phyloP scores from a whole-genome alignment of 164 flowering plant species.

The Nymphaea colorata region DNA sequence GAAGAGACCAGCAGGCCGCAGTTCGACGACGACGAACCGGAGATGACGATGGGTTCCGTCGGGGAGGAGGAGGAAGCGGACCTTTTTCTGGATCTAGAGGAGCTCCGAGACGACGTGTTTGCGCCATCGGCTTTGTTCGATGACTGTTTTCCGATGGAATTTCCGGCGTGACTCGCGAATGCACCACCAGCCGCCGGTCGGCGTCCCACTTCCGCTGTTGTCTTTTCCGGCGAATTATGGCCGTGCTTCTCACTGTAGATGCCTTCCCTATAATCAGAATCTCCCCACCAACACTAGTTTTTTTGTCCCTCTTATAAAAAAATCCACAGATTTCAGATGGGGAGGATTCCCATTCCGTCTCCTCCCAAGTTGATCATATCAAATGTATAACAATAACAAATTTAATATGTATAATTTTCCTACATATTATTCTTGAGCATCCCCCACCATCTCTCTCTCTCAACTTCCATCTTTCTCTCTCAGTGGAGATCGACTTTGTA shows the following conservation, averaged over 20 bases:
- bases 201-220: not conserved
- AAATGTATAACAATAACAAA: too few relatives aligned
- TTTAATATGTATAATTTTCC: not conserved
- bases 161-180: not conserved
- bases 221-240: too few relatives aligned
- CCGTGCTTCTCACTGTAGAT: not conserved
- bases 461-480: not conserved
- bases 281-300: not conserved
- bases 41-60: not conserved
- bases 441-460: not conserved
- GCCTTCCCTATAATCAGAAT: not conserved
- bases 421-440: not conserved
- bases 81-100: conserved; percentile 60
- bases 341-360: not conserved
- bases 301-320: too few relatives aligned
- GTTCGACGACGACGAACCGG: conserved; percentile 13
- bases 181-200: not conserved
- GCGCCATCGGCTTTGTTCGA: not conserved
- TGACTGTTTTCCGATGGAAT: not conserved
- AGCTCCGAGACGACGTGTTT: conserved; percentile 9
- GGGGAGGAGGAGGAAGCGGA: conserved; percentile 45
- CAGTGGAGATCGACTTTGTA: not conserved
- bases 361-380: not conserved
- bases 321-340: not conserved
- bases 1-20: conserved; percentile 13